Evolutionary conservation across 768 basidiomycete species (phyloP).

Genomic region (Russula brevipes): DNA sequence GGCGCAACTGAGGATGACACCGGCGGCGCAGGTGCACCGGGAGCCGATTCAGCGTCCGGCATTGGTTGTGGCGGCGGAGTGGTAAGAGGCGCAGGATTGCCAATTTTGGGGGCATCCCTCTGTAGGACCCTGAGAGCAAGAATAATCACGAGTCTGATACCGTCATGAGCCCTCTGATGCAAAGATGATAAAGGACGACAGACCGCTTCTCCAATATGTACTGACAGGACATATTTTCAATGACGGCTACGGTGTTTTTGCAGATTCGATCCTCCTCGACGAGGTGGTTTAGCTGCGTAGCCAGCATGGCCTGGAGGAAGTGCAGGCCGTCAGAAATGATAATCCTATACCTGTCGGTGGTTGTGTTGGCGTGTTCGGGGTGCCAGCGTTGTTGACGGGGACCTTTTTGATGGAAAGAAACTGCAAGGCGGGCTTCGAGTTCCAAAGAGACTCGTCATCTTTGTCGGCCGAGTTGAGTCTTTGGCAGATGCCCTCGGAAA

Average conservation of each 20-base stretch:
- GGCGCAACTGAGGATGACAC: constrained; percentile 8
- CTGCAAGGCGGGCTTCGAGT: constrained; percentile 54
- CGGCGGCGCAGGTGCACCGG: constrained; percentile 28
- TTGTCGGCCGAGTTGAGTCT: constrained; percentile 20
- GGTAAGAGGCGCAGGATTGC: constrained; percentile 43
- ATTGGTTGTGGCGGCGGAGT: constrained; percentile 27
- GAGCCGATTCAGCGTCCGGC: constrained; percentile 28
- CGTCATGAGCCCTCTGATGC: constrained; percentile 6
- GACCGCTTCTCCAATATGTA: constrained; percentile 80
- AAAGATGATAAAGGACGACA: constrained; percentile 28
- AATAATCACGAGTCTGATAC: constrained; percentile 70
- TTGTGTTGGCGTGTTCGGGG: constrained; percentile 16
- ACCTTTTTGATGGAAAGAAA: constrained; percentile 83
- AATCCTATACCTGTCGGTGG: constrained; percentile 59
- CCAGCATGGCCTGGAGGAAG: constrained; percentile 91
- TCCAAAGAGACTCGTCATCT: constrained; percentile 26
- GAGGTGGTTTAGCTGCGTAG: constrained; percentile 79
- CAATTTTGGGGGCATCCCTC: constrained; percentile 63
- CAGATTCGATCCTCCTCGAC: constrained; percentile 58
- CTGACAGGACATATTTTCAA: constrained; percentile 78
- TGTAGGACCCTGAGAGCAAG: constrained; percentile 58
- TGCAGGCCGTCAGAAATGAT: constrained; percentile 86
- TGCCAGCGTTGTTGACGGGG: constrained; percentile 31
- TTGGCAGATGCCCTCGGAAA: constrained; percentile 22
- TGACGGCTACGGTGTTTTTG: constrained; percentile 61